phyloP scores from a whole-genome alignment of 495 filamentous ascomycete genomes.

The Schizothecium vesticola region DNA sequence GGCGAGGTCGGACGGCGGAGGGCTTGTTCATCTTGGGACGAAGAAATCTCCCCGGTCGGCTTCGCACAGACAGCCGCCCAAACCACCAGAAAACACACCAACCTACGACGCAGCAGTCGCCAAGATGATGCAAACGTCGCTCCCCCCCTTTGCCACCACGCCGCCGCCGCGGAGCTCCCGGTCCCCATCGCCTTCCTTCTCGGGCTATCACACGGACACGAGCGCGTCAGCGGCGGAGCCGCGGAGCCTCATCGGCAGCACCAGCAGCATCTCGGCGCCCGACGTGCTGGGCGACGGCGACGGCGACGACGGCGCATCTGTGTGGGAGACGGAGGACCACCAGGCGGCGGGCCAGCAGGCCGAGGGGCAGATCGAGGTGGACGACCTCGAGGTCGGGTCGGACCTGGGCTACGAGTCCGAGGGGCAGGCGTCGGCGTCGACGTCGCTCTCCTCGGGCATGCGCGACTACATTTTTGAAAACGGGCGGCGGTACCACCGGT shows the following conservation, averaged over 20 bases:
- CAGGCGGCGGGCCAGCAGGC: slow-evolving; percentile 24
- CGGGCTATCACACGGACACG: not conserved
- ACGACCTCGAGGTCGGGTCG: slow-evolving; percentile 25
- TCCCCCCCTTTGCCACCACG: not conserved
- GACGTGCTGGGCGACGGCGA: not conserved
- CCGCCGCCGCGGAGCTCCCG: not conserved
- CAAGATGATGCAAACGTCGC: not conserved
- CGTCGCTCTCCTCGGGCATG: slow-evolving; percentile 48
- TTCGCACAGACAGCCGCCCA: not conserved
- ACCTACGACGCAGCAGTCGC: not conserved
- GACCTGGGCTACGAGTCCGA: slow-evolving; percentile 48
- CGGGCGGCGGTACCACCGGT: slow-evolving; percentile 63
- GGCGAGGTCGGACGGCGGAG: not conserved
- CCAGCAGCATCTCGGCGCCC: not conserved
- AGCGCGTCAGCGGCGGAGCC: not conserved
- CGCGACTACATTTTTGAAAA: slow-evolving; percentile 59
- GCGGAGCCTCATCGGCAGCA: not conserved
- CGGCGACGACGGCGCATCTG: slow-evolving; percentile 8
- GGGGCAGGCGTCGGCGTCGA: slow-evolving; percentile 32
- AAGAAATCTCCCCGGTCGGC: not conserved
- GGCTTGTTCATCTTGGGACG: not conserved
- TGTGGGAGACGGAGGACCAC: slow-evolving; percentile 15
- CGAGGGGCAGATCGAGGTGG: slow-evolving; percentile 29
- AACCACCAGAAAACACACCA: not conserved
- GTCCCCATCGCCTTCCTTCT: not conserved